A percentile compares a stretch with the other conserved stretches of the same genome.
Evolutionary conservation across 1,284 basidiomycete genomes (phyloP).

Genomic region (Ceratobasidium theobromae): DNA sequence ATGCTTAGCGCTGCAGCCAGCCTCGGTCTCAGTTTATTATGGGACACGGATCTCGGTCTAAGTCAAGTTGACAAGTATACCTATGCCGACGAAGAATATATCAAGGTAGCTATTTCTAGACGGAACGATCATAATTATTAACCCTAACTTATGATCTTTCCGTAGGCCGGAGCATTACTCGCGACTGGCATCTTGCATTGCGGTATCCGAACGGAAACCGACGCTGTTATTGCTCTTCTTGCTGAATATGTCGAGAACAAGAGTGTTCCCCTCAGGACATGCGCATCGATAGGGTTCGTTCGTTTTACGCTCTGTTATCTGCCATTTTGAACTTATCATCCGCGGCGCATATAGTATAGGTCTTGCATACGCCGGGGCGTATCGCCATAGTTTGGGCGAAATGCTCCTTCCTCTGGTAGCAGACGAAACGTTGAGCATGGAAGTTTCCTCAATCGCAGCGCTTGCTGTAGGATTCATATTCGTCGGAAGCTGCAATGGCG

Average conservation of each 20-base stretch:
- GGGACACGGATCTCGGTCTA: slow-evolving; percentile 95
- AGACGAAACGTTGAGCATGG: slow-evolving; percentile 84
- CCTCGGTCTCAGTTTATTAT: slow-evolving; percentile 88
- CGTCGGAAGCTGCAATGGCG: slow-evolving; percentile 93
- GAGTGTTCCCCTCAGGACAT: slow-evolving; percentile 79
- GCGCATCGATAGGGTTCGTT: slow-evolving; percentile 75
- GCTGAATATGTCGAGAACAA: slow-evolving; percentile 91
- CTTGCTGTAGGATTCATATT: slow-evolving; percentile 94
- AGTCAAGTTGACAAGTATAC: slow-evolving; percentile 98
- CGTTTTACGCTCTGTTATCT: background rate
- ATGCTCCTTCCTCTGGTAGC: slow-evolving; percentile 77
- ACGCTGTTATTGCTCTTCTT: slow-evolving; percentile 89
- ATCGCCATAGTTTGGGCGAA: slow-evolving; percentile 82
- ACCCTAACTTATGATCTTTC: background rate
- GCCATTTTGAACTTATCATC: background rate
- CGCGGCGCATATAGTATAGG: slow-evolving; percentile 57
- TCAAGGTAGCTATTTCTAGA: slow-evolving; percentile 62
- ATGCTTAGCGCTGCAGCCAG: slow-evolving; percentile 98
- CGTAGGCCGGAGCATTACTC: slow-evolving; percentile 85
- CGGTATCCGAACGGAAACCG: slow-evolving; percentile 89
- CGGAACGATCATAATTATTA: background rate
- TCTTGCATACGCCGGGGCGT: slow-evolving; percentile 91
- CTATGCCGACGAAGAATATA: slow-evolving; percentile 93
- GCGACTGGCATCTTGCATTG: slow-evolving; percentile 94
- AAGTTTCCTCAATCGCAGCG: slow-evolving; percentile 84